Percentiles rank a stretch among this genome's conserved stretches.
phyloP scores from a whole-genome alignment of 2,329 filamentous ascomycete genomes.

The Celoporthe dispersa region DNA sequence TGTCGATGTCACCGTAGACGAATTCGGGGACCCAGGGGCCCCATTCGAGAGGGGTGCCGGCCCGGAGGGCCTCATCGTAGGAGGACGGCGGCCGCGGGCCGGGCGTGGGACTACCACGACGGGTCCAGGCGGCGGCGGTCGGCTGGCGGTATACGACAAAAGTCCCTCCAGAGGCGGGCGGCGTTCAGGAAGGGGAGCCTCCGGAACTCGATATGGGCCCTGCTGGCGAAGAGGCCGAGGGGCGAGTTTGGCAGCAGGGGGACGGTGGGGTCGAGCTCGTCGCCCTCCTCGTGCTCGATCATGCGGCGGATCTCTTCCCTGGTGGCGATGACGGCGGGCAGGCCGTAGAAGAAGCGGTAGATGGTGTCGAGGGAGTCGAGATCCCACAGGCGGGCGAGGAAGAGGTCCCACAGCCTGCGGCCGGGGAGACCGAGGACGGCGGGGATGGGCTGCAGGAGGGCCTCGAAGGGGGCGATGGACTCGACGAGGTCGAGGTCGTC shows the following conservation, averaged over 20 bases:
- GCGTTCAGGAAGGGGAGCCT: constrained; percentile 80
- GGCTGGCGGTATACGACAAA: constrained; percentile 83
- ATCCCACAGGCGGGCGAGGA: constrained; percentile 80
- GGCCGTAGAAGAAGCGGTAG: constrained; percentile 72
- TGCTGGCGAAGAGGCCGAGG: constrained; percentile 78
- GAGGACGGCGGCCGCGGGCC: constrained; percentile 57
- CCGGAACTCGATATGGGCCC: constrained; percentile 78
- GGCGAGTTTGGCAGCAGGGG: constrained; percentile 75
- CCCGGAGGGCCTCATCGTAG: constrained; percentile 60
- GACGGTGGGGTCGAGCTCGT: constrained; percentile 56
- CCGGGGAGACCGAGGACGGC: constrained; percentile 68
- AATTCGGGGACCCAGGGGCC: constrained; percentile 54
- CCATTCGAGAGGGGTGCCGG: constrained; percentile 52
- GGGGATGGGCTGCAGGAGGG: constrained; percentile 56
- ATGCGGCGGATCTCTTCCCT: constrained; percentile 63
- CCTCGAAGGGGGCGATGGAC: constrained; percentile 63
- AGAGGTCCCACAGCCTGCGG: constrained; percentile 83
- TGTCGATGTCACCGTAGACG: constrained; percentile 57
- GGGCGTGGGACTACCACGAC: constrained; percentile 54
- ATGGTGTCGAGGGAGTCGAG: constrained; percentile 82
- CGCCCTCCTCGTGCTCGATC: constrained; percentile 54
- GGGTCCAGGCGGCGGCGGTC: constrained; percentile 68
- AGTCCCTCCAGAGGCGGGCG: constrained; percentile 78
- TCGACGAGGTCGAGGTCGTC: constrained; percentile 56
- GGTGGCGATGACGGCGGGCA: constrained; percentile 61